Evolutionary conservation across 164 flowering plant genomes (phyloP).

Genomic region (Nymphaea thermarum): DNA sequence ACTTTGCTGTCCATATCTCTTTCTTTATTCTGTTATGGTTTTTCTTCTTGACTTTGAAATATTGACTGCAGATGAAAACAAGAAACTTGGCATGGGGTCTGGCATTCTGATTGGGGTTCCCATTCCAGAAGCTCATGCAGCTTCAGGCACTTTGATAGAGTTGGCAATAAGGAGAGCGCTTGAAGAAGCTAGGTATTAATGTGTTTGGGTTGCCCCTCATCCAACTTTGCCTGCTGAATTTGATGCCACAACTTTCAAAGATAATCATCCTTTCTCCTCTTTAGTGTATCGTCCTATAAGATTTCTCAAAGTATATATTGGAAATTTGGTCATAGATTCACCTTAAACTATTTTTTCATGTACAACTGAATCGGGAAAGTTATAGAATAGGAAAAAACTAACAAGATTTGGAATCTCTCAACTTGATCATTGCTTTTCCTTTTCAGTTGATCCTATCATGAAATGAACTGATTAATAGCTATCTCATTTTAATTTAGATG

Average conservation of each 20-base stretch:
- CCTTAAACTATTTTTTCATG: too few relatives aligned
- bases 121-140: constrained; percentile 70
- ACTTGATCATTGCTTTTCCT: too few relatives aligned
- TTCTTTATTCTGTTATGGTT: neutral
- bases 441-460: too few relatives aligned
- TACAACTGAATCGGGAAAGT: too few relatives aligned
- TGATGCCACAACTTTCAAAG: neutral
- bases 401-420: too few relatives aligned
- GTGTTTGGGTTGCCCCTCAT: neutral
- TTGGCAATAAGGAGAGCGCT: constrained; percentile 75
- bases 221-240: neutral
- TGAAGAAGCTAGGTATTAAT: constrained; percentile 57
- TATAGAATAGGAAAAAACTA: too few relatives aligned
- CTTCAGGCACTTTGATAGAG: constrained; percentile 74
- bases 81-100: constrained; percentile 43
- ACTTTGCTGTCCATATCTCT: neutral
- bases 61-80: constrained; percentile 44
- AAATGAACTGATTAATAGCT: too few relatives aligned
- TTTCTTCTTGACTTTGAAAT: neutral
- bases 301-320: too few relatives aligned
- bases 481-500: too few relatives aligned
- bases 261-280: neutral
- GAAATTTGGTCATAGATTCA: too few relatives aligned
- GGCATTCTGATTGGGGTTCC: constrained; percentile 88
- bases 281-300: too few relatives aligned